Conservation (phyloP, 2,329 filamentous ascomycete genomes). For the Neopestalotiopsis sp. region DNA sequence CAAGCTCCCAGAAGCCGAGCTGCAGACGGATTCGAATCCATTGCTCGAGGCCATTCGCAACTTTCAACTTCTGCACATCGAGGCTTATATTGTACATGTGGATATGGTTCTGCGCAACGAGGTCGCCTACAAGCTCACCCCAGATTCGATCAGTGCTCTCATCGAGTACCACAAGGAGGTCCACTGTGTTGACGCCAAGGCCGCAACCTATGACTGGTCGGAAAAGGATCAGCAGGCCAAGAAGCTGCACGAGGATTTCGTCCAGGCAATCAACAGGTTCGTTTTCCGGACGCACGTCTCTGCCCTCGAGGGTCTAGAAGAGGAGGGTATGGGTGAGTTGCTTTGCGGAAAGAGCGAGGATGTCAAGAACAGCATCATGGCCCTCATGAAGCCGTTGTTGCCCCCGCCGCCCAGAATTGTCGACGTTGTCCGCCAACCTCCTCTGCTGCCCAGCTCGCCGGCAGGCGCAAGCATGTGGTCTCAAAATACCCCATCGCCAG, state of each 20-base stretch:
- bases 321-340: constrained; percentile 93
- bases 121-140: constrained; percentile 96
- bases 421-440: constrained; percentile 85
- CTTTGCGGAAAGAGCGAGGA: constrained; percentile 91
- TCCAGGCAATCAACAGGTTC: constrained; percentile 96
- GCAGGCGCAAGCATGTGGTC: constrained; percentile 81
- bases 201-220: constrained; percentile 90
- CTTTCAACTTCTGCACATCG: constrained; percentile 90
- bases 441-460: constrained; percentile 83
- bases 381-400: constrained; percentile 84
- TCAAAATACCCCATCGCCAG: constrained; percentile 67
- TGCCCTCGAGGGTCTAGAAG: constrained; percentile 93
- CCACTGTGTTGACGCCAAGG: constrained; percentile 87
- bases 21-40: constrained; percentile 81
- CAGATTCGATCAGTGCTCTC: constrained; percentile 90
- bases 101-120: constrained; percentile 98
- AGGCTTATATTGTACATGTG: constrained; percentile 98
- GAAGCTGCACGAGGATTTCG: constrained; percentile 95
- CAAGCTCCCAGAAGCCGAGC: constrained; percentile 84
- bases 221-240: constrained; percentile 96
- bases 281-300: constrained; percentile 89
- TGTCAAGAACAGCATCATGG: constrained; percentile 85
- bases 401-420: constrained; percentile 86
- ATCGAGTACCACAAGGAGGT: constrained; percentile 97
- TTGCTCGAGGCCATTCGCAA: constrained; percentile 88